A percentile compares a stretch with the other conserved stretches of the same genome.
These are phyloP conservation scores for Sarocladium oryzae DNA, from an alignment of 2,329 filamentous ascomycete genomes.

Conservation along the genomic window DNA sequence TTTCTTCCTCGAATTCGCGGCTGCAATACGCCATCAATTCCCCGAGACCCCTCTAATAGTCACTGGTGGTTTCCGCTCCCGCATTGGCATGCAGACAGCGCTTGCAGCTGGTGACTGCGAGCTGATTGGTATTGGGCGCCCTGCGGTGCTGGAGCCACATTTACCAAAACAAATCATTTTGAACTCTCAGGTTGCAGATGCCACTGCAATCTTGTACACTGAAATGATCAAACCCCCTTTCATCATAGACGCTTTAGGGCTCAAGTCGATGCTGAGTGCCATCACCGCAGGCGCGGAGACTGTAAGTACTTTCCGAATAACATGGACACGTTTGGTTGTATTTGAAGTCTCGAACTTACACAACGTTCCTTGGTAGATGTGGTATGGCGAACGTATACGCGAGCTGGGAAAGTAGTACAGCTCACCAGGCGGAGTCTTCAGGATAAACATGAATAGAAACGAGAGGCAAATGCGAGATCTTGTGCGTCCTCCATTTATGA, in stretches of 20 bases:
- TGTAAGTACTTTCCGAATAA: constrained; percentile 57
- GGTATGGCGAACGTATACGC: not conserved
- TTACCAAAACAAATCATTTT: constrained; percentile 30
- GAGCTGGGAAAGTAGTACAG: not conserved
- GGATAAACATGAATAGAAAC: too few relatives aligned
- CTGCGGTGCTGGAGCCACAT: constrained; percentile 29
- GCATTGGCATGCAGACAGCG: constrained; percentile 34
- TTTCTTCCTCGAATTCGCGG: constrained; percentile 62
- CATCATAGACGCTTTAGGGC: constrained; percentile 26
- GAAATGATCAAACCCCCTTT: not conserved
- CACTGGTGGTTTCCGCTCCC: constrained; percentile 56
- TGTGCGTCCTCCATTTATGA: too few relatives aligned
- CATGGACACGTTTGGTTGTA: too few relatives aligned
- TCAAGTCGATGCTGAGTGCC: not conserved
- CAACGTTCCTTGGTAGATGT: not conserved
- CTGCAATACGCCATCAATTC: constrained; percentile 39
- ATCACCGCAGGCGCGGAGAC: constrained; percentile 5
- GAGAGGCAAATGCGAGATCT: too few relatives aligned
- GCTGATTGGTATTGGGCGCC: constrained; percentile 33
- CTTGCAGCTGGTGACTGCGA: constrained; percentile 32
- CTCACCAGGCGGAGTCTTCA: too few relatives aligned
- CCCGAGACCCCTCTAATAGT: constrained; percentile 45
- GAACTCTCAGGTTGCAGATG: constrained; percentile 22
- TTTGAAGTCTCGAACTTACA: not conserved
- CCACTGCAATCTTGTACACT: constrained; percentile 9